Percentiles rank a stretch among this genome's conserved stretches.
These are phyloP conservation scores for Leptosphaerulina australis DNA, from an alignment of 2,329 filamentous ascomycete species.

Conservation along the genomic window DNA sequence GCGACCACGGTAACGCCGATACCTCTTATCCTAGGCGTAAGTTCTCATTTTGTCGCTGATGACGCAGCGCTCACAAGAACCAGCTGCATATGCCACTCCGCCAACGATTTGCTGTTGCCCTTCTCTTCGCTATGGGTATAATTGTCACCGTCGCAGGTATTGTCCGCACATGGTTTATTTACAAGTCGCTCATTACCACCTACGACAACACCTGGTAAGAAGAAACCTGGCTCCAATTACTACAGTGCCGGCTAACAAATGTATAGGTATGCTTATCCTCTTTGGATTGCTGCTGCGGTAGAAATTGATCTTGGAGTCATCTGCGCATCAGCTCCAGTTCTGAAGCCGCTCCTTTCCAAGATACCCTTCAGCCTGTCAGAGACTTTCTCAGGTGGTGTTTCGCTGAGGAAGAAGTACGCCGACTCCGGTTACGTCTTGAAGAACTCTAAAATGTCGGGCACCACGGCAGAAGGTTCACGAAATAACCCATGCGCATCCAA, in stretches of 20 bases:
- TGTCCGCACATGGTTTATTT: constrained; percentile 54
- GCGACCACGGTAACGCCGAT: constrained; percentile 52
- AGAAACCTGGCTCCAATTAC: too few species aligned
- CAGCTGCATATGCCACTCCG: constrained; percentile 51
- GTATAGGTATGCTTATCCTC: constrained; percentile 45
- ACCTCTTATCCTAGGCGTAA: constrained; percentile 49
- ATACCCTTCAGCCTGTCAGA: constrained; percentile 33
- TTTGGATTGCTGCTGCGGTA: constrained; percentile 56
- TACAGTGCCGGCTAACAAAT: neutral
- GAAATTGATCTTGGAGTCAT: constrained; percentile 56
- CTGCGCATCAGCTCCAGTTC: constrained; percentile 41
- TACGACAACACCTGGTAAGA: constrained; percentile 54
- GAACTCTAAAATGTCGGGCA: constrained; percentile 4
- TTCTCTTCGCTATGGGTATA: constrained; percentile 51
- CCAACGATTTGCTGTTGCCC: constrained; percentile 49
- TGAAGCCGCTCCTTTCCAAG: constrained; percentile 37
- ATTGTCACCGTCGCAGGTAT: constrained; percentile 52
- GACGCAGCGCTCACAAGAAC: neutral
- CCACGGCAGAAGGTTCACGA: constrained; percentile 1
- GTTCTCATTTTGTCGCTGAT: neutral
- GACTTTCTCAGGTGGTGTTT: constrained; percentile 23
- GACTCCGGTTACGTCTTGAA: constrained; percentile 12
- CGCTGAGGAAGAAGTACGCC: constrained; percentile 14
- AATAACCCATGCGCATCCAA: constrained; percentile 8
- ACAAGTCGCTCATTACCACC: constrained; percentile 48